Base-by-base conservation (phyloP, 352 stramenopile genomes). In the Phytophthora sp. region DNA sequence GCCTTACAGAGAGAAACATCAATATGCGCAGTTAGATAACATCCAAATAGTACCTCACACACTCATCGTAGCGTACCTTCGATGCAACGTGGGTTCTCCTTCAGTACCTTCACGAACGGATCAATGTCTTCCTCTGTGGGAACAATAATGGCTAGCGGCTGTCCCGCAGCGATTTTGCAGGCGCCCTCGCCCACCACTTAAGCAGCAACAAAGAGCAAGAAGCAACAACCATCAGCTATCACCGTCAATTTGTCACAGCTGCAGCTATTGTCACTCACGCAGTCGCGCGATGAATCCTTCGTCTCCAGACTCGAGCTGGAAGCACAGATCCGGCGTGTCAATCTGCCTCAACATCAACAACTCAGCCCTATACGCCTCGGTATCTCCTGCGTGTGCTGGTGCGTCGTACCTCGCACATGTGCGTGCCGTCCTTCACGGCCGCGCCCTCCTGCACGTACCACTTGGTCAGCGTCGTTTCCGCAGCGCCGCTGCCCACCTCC, bases 321-420 rank as follows among this genome's bases (percentile, higher is more conserved):
- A 92, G 41, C 77, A 80, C 44, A 96, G 69, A 59, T 96, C 88
- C 6, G 88, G 88, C 30, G 88, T 96, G 57, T 96, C 88, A 55
- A 96, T 93, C 86, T 91, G 46, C 24, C 29, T 45, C 46, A 54
- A 56, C 44, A 55, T 13, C 35, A 45, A n/a, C 13, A 51, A 20
- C 5, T 71, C 30, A 68, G 54, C 50, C 20, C 6, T 35, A 27
- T 24, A 29, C 36, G 39, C 38, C 30, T 54, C 12, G 5, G 4
- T 15, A 16, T 7, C 30, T 44, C 18, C 26, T 46, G 23, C 42
- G n/a, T 54, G 29, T 30, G 21, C 27, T 31, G 33, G 36, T 49
- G 16, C 15, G 24, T 55, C 66, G 16, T 67, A 89, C 80, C 77
- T 95, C 87, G 63, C 86, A 93, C 74, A 95, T 90, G 50, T 88